phyloP scores from a whole-genome alignment of 345 rosid species.

The Arabis alpina region DNA sequence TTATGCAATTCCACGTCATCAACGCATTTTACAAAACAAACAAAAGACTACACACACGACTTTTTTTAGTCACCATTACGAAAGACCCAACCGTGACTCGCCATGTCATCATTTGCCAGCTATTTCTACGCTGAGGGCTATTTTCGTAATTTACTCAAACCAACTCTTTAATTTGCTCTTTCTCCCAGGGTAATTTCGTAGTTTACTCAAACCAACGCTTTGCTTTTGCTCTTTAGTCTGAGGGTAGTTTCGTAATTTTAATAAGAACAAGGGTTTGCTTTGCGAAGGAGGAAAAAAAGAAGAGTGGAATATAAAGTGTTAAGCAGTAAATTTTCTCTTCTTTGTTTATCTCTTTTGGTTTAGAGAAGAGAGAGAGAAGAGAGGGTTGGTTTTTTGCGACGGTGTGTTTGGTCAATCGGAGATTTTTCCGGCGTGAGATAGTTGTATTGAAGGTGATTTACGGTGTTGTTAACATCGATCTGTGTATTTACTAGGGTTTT shows the following conservation, averaged over 20 bases:
- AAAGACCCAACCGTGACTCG: conserved; percentile 36
- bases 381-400: conserved; percentile 30
- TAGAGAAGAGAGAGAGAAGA: conserved; percentile 14
- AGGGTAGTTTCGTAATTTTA: not conserved
- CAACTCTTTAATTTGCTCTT: not conserved
- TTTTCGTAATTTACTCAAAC: not conserved
- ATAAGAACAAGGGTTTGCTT: not conserved
- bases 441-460: conserved; percentile 22
- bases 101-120: conserved; percentile 24
- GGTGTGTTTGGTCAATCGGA: conserved; percentile 15
- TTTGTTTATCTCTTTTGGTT: conserved; percentile 28
- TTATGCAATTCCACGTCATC: conserved; percentile 42
- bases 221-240: not conserved
- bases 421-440: conserved; percentile 25
- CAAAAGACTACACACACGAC: conserved; percentile 35
- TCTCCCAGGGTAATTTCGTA: not conserved
- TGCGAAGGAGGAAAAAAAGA: not conserved
- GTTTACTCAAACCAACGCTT: not conserved
- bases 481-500: conserved; percentile 3
- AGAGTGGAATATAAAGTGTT: conserved; percentile 25
- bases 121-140: conserved; percentile 3
- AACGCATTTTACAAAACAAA: conserved; percentile 29
- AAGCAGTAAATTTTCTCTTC: conserved; percentile 26
- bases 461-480: conserved; percentile 17
- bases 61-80: conserved; percentile 22